phyloP scores from a whole-genome alignment of 169 alveolate genomes.

The Plasmodium cynomolgi region DNA sequence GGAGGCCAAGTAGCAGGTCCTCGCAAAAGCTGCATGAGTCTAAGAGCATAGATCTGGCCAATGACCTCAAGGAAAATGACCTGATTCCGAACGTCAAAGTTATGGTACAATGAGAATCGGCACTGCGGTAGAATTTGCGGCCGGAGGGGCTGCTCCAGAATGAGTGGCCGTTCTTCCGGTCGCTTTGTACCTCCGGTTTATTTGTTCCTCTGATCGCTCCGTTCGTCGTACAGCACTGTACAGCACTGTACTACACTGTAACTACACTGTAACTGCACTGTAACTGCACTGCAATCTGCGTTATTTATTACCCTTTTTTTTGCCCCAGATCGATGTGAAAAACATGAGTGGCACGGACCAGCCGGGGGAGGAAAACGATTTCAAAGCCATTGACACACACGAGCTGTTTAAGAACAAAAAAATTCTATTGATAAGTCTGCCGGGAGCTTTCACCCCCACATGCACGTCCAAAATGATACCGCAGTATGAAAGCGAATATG shows the following conservation, averaged over 20 bases:
- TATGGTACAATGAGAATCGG: slow-evolving; percentile 27
- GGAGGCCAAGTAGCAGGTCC: slow-evolving; percentile 10
- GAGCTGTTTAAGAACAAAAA: slow-evolving; percentile 74
- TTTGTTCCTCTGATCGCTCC: background rate
- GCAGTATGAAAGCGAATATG: slow-evolving; percentile 78
- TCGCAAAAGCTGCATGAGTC: slow-evolving; percentile 51
- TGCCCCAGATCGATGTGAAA: slow-evolving; percentile 24
- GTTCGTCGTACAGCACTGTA: background rate
- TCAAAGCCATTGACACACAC: slow-evolving; percentile 43
- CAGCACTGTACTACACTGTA: no score
- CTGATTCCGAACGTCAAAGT: slow-evolving; percentile 71
- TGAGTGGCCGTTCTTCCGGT: background rate
- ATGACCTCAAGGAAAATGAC: slow-evolving; percentile 71
- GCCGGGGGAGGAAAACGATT: slow-evolving; percentile 5
- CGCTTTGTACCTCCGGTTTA: background rate
- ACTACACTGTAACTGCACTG: no score
- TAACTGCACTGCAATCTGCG: background rate
- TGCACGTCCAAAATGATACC: slow-evolving; percentile 81
- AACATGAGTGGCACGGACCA: slow-evolving; percentile 1
- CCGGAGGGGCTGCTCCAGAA: background rate
- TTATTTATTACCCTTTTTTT: background rate
- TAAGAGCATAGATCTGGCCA: slow-evolving; percentile 61
- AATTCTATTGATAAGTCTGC: slow-evolving; percentile 77
- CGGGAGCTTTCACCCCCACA: slow-evolving; percentile 86
- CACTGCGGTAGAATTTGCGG: background rate